Evolutionary conservation across 306 rosid genomes (phyloP), one percentile per base, ranked within the genome.

Genomic region (Styphnolobium japonicum): DNA sequence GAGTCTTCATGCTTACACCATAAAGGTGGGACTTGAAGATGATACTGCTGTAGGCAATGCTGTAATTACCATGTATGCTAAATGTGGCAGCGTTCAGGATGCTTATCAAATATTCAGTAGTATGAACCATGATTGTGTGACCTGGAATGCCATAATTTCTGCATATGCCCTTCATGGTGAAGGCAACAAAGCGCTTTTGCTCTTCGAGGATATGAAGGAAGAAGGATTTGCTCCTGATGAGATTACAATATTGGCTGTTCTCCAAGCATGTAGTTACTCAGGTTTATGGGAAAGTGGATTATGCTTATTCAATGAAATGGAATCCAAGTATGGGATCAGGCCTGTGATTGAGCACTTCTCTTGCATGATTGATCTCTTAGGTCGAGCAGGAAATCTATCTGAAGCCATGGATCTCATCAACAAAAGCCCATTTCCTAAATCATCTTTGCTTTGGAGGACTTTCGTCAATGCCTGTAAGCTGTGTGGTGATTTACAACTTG

Each of bases 181-280:
- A 25, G 84, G 84, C 61, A 73, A 52, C 77, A 84, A 71, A 55
- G 82, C 66, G 31, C 80, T 86, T 80, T 75, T 25, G 8, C 84
- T 86, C 23, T 86, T 88, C 64, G 84, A 82, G 56, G 74, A 77
- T 10, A 86, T 82, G 92, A 82, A 67, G 82, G 70, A 76, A 68
- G 64, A 79, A 61, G 88, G 90, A 43, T 86, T 81, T 80, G 16
- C 61, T 66, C 87, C 92, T 31, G 88, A 85, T 80, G 85, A 71
- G 76, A 67, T 85, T 62, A 82, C 91, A 7, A 16, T 80, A 7
- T 80, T 87, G 85, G 74, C 88, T 48, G 71, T 85, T 42, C 88
- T 87, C 82, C 91, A 87, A 82, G 88, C 88, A 61, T 87, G 87
- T 84, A 80, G 80, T 77, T 85, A 85, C 65, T 76, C 85, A 18